Percentiles rank a stretch among this genome's conserved stretches.
Conservation (phyloP, 495 filamentous ascomycete genomes). For the Podospora pseudopauciseta region DNA sequence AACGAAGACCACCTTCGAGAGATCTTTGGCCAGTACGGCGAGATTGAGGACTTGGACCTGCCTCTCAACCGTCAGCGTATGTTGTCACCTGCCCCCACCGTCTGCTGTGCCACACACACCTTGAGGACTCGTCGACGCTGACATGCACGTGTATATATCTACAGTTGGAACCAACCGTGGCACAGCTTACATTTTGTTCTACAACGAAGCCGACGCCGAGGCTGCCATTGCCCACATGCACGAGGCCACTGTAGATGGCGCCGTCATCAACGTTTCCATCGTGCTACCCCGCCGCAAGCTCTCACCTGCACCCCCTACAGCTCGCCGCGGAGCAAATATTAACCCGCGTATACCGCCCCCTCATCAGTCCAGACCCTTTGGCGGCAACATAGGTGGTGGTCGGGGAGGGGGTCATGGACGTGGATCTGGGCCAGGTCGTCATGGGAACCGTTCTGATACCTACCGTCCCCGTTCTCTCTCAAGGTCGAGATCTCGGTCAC, state of each 20-base stretch:
- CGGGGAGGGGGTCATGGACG: conserved; percentile 35
- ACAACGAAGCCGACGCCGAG: conserved; percentile 73
- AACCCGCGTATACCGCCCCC: conserved; percentile 45
- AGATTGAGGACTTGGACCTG: conserved; percentile 80
- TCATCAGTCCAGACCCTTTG: conserved; percentile 28
- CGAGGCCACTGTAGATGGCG: conserved; percentile 90
- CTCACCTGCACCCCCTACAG: conserved; percentile 48
- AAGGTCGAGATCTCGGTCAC: conserved; percentile 43
- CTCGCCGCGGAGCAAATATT: conserved; percentile 47
- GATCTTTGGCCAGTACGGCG: conserved; percentile 87
- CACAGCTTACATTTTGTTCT: conserved; percentile 89
- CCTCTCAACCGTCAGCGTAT: conserved; percentile 84
- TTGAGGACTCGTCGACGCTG: conserved; percentile 7
- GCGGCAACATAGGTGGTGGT: conserved; percentile 27
- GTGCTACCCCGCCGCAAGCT: conserved; percentile 77
- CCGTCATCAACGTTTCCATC: conserved; percentile 84
- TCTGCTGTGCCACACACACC: neutral
- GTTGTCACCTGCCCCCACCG: conserved; percentile 21
- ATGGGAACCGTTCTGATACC: conserved; percentile 46
- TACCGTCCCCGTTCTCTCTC: conserved; percentile 52
- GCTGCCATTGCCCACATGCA: conserved; percentile 95
- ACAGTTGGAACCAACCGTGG: conserved; percentile 86
- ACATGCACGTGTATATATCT: neutral
- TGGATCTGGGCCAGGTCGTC: conserved; percentile 35
- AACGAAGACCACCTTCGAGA: conserved; percentile 82